These are phyloP conservation scores for Globisporangium megalacanthum DNA, from an alignment of 352 stramenopile genomes.

Conservation along the genomic window DNA sequence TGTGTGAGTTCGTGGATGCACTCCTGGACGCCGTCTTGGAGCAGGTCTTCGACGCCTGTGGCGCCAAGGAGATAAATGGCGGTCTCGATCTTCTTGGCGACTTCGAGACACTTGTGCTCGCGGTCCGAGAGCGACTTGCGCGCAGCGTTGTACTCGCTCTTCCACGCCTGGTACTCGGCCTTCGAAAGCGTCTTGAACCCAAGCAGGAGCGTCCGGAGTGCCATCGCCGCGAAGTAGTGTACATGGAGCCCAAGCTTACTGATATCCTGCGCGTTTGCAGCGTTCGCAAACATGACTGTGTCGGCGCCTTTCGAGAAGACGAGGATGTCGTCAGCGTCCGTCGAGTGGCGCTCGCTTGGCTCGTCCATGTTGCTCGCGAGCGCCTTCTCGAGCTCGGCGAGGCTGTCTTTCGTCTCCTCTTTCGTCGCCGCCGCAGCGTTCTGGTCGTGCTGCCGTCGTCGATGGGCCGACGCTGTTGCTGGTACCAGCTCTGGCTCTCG, in stretches of 20 bases:
- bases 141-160: slow-evolving; percentile 59
- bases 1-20: slow-evolving; percentile 93
- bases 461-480: slow-evolving; percentile 6
- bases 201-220: slow-evolving; percentile 80
- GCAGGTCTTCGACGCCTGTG: slow-evolving; percentile 96
- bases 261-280: slow-evolving; percentile 61
- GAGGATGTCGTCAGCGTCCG: slow-evolving; percentile 41
- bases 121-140: slow-evolving; percentile 62
- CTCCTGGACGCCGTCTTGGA: slow-evolving; percentile 96
- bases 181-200: slow-evolving; percentile 62
- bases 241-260: slow-evolving; percentile 76
- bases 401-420: slow-evolving; percentile 18
- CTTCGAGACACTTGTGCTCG: slow-evolving; percentile 58
- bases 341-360: not conserved
- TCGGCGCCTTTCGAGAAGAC: slow-evolving; percentile 88
- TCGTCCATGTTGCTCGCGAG: slow-evolving; percentile 16
- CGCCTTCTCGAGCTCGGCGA: slow-evolving; percentile 23
- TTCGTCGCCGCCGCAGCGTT: not conserved
- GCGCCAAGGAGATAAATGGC: slow-evolving; percentile 90
- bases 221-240: slow-evolving; percentile 86
- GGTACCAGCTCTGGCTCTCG: not conserved
- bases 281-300: slow-evolving; percentile 85
- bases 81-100: slow-evolving; percentile 70
- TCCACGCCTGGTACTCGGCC: slow-evolving; percentile 68
- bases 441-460: slow-evolving; percentile 4